A percentile compares a stretch with the other conserved stretches of the same genome.
phyloP scores from a whole-genome alignment of 2,329 filamentous ascomycete species.

The Mycogone perniciosa region DNA sequence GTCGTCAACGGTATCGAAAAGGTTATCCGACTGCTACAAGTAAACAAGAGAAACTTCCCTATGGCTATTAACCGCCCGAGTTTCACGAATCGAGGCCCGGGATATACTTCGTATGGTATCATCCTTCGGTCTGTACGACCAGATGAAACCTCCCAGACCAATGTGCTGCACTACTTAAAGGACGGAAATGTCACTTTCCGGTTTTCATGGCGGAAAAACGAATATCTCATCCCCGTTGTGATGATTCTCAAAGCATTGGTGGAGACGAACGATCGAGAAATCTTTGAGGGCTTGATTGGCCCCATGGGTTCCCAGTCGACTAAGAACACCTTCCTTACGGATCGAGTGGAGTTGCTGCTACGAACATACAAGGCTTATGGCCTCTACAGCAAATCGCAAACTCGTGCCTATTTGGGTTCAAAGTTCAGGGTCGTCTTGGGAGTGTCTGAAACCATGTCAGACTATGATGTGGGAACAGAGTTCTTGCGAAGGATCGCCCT shows the following conservation, averaged over 20 bases:
- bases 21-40: slow-evolving; percentile 83
- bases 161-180: slow-evolving; percentile 89
- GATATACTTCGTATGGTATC: slow-evolving; percentile 86
- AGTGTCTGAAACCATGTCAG: slow-evolving; percentile 73
- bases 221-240: slow-evolving; percentile 91
- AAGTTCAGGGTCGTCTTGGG: slow-evolving; percentile 88
- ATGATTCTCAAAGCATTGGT: slow-evolving; percentile 95
- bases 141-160: slow-evolving; percentile 97
- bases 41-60: slow-evolving; percentile 88
- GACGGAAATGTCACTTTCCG: slow-evolving; percentile 96
- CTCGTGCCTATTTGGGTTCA: slow-evolving; percentile 77
- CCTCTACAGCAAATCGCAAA: slow-evolving; percentile 74
- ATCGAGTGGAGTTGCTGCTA: slow-evolving; percentile 85
- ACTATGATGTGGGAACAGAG: slow-evolving; percentile 85
- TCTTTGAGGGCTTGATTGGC: slow-evolving; percentile 90
- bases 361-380: slow-evolving; percentile 90
- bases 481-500: slow-evolving; percentile 86
- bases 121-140: slow-evolving; percentile 87
- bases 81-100: slow-evolving; percentile 77
- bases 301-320: slow-evolving; percentile 67
- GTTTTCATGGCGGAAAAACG: slow-evolving; percentile 96
- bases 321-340: slow-evolving; percentile 86
- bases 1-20: slow-evolving; percentile 98
- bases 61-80: slow-evolving; percentile 90
- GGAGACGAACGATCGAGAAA: slow-evolving; percentile 93